Evolutionary conservation across 257 asterid species (phyloP), one percentile per base, ranked within the genome.

Genomic region (Lantana camara): DNA sequence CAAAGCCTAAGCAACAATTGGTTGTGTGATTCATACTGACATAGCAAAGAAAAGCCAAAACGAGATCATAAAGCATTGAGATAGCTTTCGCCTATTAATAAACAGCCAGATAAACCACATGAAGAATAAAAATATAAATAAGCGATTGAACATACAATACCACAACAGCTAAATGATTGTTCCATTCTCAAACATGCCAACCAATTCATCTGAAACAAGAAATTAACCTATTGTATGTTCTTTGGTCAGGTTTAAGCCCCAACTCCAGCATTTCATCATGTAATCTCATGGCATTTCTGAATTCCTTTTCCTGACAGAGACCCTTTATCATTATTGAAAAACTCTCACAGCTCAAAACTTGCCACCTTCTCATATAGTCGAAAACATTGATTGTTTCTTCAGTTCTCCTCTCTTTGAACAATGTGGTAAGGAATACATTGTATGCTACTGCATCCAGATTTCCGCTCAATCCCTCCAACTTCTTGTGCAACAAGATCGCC

Each of bases 231-330:
- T 75, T 91, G 45, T 91, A 91, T 2, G 68, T 69, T 49, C 54
- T 82, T 48, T 19, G 42, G 56, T 80, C 80, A 4, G 97, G 97
- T 66, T 84, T 88, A 37, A 82, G 85, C 68, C 90, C 95, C 73
- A 82, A 32, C 55, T 72, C 78, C 73, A 88, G 24, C 97, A 91
- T 91, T 20, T 80, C 86, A 58, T 88, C 96, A 5, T 91, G 97
- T 19, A 82, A 64, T 66, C 71, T 82, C 96, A 88, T 91, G 55
- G 96, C 97, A 69, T 60, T 76, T 71, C 91, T 82, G 65, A 81
- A 38, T 49, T 88, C 87, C 49, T 82, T 79, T 23, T 50, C 88
- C 14, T 14, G 48, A 56, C 96, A 85, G 9, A 88, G 84, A 68
- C 87, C 85, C 37, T 75, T 63, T 23, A 91, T 79, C 88, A 84